phyloP scores from a whole-genome alignment of 306 rosid genomes.

The Castanospermum australe region DNA sequence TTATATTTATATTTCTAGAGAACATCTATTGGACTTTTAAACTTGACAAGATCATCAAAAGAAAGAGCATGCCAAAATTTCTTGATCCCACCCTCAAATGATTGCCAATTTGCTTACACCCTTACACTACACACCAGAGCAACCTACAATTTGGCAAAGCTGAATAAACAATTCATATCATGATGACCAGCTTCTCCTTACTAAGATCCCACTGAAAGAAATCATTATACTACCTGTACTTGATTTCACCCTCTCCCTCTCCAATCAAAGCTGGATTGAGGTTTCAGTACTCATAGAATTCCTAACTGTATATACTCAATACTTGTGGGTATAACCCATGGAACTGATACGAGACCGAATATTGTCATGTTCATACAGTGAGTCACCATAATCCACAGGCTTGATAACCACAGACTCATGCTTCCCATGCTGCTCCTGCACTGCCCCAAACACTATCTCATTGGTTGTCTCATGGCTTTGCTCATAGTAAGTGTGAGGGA shows the following conservation, averaged over 20 bases:
- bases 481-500: constrained; percentile 67
- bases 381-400: constrained; percentile 63
- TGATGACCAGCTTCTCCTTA: constrained; percentile 25
- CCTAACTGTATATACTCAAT: constrained; percentile 46
- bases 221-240: constrained; percentile 33
- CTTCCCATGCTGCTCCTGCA: constrained; percentile 66
- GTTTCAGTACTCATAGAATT: constrained; percentile 40
- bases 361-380: constrained; percentile 52
- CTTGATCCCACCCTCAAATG: constrained; percentile 17
- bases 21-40: constrained; percentile 8
- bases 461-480: constrained; percentile 61
- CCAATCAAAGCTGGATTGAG: constrained; percentile 27
- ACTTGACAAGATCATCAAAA: constrained; percentile 25
- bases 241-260: constrained; percentile 21
- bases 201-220: constrained; percentile 23
- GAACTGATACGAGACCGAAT: constrained; percentile 45
- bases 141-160: constrained; percentile 33
- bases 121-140: constrained; percentile 14
- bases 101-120: constrained; percentile 26
- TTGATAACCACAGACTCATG: constrained; percentile 48
- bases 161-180: constrained; percentile 34
- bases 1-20: neutral
- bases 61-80: constrained; percentile 33
- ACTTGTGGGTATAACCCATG: constrained; percentile 48
- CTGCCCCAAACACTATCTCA: constrained; percentile 84